A percentile compares a stretch with the other conserved stretches of the same genome.
phyloP scores from a whole-genome alignment of 1,284 basidiomycete genomes.

The Cystobasidiaceae sp. region DNA sequence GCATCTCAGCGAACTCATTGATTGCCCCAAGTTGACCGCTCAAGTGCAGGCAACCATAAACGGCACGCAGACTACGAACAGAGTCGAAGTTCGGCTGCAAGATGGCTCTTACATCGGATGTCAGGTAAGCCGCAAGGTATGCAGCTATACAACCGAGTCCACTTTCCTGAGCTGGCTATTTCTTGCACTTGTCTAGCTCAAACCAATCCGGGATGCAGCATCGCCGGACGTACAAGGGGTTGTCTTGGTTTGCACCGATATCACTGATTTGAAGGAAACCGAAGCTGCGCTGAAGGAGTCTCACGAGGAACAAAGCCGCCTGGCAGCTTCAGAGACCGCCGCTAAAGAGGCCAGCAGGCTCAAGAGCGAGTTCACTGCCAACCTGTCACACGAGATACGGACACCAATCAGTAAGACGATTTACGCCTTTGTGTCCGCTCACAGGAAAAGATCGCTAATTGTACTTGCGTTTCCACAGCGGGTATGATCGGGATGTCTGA shows the following conservation, averaged over 20 bases:
- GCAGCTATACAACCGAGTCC: too few species aligned
- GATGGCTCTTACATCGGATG: background rate
- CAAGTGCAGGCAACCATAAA: background rate
- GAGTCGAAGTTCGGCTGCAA: conserved; percentile 3
- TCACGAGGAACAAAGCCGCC: conserved; percentile 43
- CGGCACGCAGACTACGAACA: background rate
- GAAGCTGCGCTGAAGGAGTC: conserved; percentile 44
- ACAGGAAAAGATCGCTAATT: too few species aligned
- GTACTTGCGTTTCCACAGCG: conserved; percentile 24
- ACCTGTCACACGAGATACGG: conserved; percentile 35
- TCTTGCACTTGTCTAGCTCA: conserved; percentile 32
- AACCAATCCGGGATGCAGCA: conserved; percentile 33
- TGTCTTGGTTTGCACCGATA: conserved; percentile 47
- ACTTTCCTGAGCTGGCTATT: too few species aligned
- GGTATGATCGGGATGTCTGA: conserved; percentile 39
- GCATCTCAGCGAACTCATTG: background rate
- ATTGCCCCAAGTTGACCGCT: background rate
- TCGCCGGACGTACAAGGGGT: conserved; percentile 40
- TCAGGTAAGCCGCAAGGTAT: too few species aligned
- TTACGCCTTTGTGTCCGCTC: too few species aligned
- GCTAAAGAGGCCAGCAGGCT: conserved; percentile 47
- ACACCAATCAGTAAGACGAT: conserved; percentile 16
- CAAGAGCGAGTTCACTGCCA: conserved; percentile 46
- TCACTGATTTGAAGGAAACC: conserved; percentile 45
- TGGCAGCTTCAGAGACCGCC: conserved; percentile 46